Evolutionary conservation across 2,329 filamentous ascomycete species (phyloP).

Genomic region (Penicillium polonicum): DNA sequence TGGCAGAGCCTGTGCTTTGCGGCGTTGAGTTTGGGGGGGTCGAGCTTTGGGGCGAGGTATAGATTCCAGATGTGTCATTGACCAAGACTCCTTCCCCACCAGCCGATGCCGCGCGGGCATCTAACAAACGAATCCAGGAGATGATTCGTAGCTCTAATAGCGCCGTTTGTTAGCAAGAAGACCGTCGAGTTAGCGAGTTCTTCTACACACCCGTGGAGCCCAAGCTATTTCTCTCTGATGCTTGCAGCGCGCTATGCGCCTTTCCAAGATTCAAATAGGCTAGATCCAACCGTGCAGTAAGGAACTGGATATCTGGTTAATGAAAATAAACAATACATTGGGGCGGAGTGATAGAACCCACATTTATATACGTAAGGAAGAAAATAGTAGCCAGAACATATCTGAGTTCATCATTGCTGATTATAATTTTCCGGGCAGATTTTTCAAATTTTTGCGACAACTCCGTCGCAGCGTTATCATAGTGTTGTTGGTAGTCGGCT

Average conservation of each 20-base stretch:
- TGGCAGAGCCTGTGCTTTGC: neutral
- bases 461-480: neutral
- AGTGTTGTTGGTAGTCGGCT: neutral
- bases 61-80: constrained; percentile 30
- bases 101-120: constrained; percentile 56
- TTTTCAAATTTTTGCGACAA: neutral
- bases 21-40: constrained; percentile 46
- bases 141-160: constrained; percentile 24
- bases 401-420: neutral
- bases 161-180: neutral
- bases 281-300: neutral
- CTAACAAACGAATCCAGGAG: constrained; percentile 56
- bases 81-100: constrained; percentile 58
- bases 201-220: neutral
- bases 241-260: neutral
- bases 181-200: neutral
- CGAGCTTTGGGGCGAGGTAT: constrained; percentile 4
- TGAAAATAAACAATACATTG: neutral
- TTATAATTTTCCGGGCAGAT: neutral
- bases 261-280: constrained; percentile 1
- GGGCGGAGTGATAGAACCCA: neutral
- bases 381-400: neutral
- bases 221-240: neutral
- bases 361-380: neutral
- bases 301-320: neutral